Evolutionary conservation across 2,329 filamentous ascomycete genomes (phyloP).

Genomic region (Microsporum ferrugineum): DNA sequence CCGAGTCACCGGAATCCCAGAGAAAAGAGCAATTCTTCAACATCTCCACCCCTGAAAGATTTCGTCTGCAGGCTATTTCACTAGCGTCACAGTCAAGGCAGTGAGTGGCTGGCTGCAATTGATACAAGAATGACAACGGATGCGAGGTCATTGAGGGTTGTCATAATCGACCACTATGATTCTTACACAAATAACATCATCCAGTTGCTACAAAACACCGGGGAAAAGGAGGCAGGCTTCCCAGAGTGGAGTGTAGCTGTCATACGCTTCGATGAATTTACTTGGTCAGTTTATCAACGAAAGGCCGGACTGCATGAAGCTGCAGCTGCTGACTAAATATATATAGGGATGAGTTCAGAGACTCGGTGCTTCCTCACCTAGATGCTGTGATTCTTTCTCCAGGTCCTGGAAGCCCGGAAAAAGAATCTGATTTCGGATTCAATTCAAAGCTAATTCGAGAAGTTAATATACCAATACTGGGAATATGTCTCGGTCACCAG

Average conservation of each 20-base stretch:
- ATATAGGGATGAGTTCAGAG: constrained; percentile 27
- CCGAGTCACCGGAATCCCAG: neutral
- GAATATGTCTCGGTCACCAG: constrained; percentile 84
- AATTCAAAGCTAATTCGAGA: constrained; percentile 65
- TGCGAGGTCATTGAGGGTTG: neutral
- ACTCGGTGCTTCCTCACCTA: constrained; percentile 47
- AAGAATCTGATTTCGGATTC: constrained; percentile 65
- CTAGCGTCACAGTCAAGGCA: neutral
- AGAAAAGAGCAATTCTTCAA: neutral
- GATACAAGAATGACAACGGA: neutral
- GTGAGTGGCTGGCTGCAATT: neutral
- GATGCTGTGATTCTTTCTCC: constrained; percentile 84
- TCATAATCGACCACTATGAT: constrained; percentile 14
- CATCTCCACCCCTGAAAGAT: neutral
- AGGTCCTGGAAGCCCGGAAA: constrained; percentile 70
- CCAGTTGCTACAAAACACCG: constrained; percentile 9
- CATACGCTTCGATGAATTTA: constrained; percentile 13
- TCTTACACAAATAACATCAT: constrained; percentile 14
- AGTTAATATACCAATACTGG: constrained; percentile 62
- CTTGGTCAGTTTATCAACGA: constrained; percentile 9
- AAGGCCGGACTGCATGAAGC: neutral
- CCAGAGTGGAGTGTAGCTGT: constrained; percentile 12
- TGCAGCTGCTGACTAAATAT: neutral
- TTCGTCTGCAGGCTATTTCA: neutral
- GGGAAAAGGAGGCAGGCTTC: neutral